Conservation (phyloP, 1,139 yeast genomes). For the Kodamaea fungicola region DNA sequence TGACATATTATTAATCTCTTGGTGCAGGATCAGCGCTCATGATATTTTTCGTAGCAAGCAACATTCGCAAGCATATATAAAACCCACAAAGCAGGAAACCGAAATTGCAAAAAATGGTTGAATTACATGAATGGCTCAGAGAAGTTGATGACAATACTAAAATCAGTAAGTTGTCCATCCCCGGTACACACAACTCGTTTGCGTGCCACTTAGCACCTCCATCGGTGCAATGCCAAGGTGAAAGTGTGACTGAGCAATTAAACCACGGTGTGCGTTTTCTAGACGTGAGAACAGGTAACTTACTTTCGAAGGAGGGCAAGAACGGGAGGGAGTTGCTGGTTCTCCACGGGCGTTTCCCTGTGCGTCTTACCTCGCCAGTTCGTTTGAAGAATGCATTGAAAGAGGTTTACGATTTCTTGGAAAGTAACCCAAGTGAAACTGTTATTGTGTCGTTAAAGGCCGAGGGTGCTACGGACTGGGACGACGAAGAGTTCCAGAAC, state of each 20-base stretch:
- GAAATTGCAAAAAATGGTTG: conserved; percentile 28
- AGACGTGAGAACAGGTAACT: conserved; percentile 64
- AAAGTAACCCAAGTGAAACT: conserved; percentile 51
- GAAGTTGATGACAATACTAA: conserved; percentile 50
- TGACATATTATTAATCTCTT: too few relatives aligned
- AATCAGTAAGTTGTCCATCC: conserved; percentile 57
- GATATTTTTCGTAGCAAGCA: too few relatives aligned
- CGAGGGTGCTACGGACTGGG: conserved; percentile 70
- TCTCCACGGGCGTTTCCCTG: conserved; percentile 76
- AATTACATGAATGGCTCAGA: conserved; percentile 52
- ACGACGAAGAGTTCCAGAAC: conserved; percentile 62
- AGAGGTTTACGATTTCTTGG: conserved; percentile 59
- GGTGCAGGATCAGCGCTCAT: too few relatives aligned
- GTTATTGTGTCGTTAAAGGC: conserved; percentile 70
- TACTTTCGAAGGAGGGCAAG: conserved; percentile 48
- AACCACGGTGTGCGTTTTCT: conserved; percentile 70
- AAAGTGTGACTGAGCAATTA: conserved; percentile 57
- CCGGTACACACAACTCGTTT: conserved; percentile 81
- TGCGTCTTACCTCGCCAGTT: conserved; percentile 57
- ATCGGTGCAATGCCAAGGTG: conserved; percentile 76
- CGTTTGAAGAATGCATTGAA: conserved; percentile 45
- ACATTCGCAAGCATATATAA: too few relatives aligned
- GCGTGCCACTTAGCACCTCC: conserved; percentile 76
- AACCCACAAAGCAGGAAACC: background rate
- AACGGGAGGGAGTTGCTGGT: conserved; percentile 58